Evolutionary conservation across 169 alveolate genomes (phyloP), one percentile per base, ranked within the genome.

Genomic region (Eimeria necatrix): DNA sequence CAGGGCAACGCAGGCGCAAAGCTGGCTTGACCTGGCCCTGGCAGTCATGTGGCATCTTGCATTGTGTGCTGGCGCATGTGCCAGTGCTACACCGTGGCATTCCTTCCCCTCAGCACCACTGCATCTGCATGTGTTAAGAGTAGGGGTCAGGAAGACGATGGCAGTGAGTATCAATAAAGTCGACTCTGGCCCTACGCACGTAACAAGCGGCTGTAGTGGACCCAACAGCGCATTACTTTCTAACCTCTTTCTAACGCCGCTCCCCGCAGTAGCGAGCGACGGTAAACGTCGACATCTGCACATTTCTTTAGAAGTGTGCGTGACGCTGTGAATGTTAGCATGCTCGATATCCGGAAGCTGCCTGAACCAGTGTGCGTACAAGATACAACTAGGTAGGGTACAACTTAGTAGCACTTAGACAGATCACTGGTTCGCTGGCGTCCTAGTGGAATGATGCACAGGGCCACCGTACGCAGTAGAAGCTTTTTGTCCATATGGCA

Each of bases 1-100:
- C 81, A 85, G 92, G 80, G 78, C 92, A 32, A 46, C 60, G 92
- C 92, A 85, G 92, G 59, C 70, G 92, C 92, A 85, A 85, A 85
- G 80, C 92, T 85, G 92, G 92, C 92, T 56, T 56, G 41, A 52
- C 64, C 53, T 61, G 52, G 92, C 92, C 80, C 80, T 85, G 60
- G 92, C 92, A 85, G 80, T 41, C 64, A 85, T 61, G 70, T 85
- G 80, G 22, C 92, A 85, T 80, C 26, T 76, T 85, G 76, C 78
- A 60, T 56, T 85, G 74, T 85, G 56, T 60, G 92, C 81, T 85
- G 92, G 92, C 51, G 32, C 52, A 84, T 22, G 56, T 59, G 92
- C 80, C 92, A 85, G 92, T 41, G 80, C 71, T 41, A n/a, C 86
- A 76, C 86, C 46, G 49, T 76, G 86, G 86, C 86, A 49, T 48